Base-by-base conservation (phyloP, 2,329 filamentous ascomycete genomes). In the Pyricularia grisea region DNA sequence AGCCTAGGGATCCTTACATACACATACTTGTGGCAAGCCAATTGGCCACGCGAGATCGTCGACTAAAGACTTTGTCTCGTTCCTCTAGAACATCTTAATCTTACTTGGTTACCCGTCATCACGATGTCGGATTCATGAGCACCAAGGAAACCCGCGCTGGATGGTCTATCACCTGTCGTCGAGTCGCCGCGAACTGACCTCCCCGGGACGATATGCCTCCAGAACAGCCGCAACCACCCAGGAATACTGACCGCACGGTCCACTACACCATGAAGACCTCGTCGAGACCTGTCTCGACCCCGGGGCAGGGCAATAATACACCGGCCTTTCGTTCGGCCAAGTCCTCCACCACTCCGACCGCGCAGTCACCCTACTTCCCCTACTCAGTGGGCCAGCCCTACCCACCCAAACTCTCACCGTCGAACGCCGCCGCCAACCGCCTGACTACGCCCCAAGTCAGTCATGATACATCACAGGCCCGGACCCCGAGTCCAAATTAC, bases 401-500 rank as follows among this genome's bases (percentile, higher is more conserved):
- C 42, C 82, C 86, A 2, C 85, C 86, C 6, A 84, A 81, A 70
- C 76, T 83, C 6, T 84, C 85, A 2, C 82, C 84, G 2, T 67
- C 66, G 25, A 70, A 72, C 60, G 65, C 69, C 30, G 78, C 60
- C 69, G 74, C 36, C 65, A 75, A 30, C 11, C 66, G 64, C 6
- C 27, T 42, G n/a, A 14, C n/a, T 30, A 67, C 66, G 25, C 55
- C 42, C 28, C 33, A 67, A 27, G 27, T 55, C n/a, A 61, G 50
- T 27, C 25, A 66, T 27, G 64, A 66, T 33, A 64, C 28, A 23
- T 50, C 42, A 1, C 81, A 83, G 60, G 75, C 75, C 20, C 81
- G 83, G 71, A 80, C 85, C 0, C 81, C 88, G 11, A 94, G 92
- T 76, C 92, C 93, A 14, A 96, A 94, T 77, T 97, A 97, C 79